These are phyloP conservation scores for Maudiozyma humilis DNA, from an alignment of 1,139 yeast species.

Conservation along the genomic window DNA sequence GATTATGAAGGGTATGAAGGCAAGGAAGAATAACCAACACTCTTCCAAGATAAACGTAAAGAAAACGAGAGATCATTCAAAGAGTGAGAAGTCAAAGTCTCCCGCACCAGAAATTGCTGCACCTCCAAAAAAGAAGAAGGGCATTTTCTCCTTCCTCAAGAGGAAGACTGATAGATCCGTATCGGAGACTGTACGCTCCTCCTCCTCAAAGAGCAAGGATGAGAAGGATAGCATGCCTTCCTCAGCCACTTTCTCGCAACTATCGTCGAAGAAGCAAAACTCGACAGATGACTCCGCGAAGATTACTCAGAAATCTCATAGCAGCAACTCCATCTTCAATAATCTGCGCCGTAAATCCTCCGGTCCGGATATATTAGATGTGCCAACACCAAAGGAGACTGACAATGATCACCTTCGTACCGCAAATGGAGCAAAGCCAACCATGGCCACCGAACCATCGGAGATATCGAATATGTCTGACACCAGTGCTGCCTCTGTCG, in stretches of 20 bases:
- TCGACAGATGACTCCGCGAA: constrained; percentile 9
- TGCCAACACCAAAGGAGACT: not conserved
- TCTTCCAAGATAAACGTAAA: not conserved
- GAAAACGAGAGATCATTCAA: not conserved
- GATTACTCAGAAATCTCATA: constrained; percentile 22
- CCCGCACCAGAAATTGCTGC: not conserved
- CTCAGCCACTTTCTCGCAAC: constrained; percentile 15
- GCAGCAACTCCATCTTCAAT: constrained; percentile 23
- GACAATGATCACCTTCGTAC: too few species aligned
- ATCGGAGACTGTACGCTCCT: not conserved
- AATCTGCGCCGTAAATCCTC: constrained; percentile 14
- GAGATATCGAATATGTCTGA: constrained; percentile 1
- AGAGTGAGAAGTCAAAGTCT: constrained; percentile 1
- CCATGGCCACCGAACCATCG: not conserved
- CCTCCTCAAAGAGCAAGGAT: not conserved
- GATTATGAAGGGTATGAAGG: constrained; percentile 1
- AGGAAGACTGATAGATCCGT: constrained; percentile 16
- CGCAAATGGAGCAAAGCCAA: not conserved
- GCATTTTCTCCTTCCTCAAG: constrained; percentile 33
- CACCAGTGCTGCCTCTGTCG: not conserved
- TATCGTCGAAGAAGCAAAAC: constrained; percentile 3
- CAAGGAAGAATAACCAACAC: not conserved
- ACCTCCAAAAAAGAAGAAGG: constrained; percentile 27
- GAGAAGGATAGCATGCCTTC: constrained; percentile 13
- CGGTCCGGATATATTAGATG: not conserved